A percentile compares a stretch with the other conserved stretches of the same genome.
Conservation (phyloP, 2,329 filamentous ascomycete species). For the Peltaster fructicola region DNA sequence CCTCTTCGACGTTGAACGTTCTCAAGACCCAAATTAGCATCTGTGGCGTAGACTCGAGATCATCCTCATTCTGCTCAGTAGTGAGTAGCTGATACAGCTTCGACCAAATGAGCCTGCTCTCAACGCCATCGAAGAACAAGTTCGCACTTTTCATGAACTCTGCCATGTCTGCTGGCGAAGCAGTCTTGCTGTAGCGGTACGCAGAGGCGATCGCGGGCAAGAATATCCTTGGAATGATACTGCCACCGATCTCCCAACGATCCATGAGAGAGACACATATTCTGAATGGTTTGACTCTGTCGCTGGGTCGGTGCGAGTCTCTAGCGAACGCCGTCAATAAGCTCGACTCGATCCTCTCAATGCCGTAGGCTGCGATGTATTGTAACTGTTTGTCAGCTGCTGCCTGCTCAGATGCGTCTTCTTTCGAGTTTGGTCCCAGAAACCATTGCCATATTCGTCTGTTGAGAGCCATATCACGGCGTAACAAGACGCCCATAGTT, state of each 20-base stretch:
- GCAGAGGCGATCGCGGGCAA: slow-evolving; percentile 70
- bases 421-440: slow-evolving; percentile 53
- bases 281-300: slow-evolving; percentile 69
- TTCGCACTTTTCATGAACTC: slow-evolving; percentile 87
- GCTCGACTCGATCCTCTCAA: slow-evolving; percentile 55
- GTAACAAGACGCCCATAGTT: slow-evolving; percentile 69
- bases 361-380: slow-evolving; percentile 70
- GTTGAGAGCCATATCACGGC: slow-evolving; percentile 94
- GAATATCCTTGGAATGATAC: slow-evolving; percentile 78
- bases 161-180: slow-evolving; percentile 52
- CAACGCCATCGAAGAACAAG: slow-evolving; percentile 93
- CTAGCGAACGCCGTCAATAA: slow-evolving; percentile 59
- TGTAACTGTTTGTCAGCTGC: slow-evolving; percentile 28
- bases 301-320: slow-evolving; percentile 36
- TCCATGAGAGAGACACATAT: slow-evolving; percentile 95
- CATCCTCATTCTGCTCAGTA: not conserved
- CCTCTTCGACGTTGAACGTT: slow-evolving; percentile 85
- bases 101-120: slow-evolving; percentile 74
- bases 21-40: slow-evolving; percentile 66
- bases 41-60: no score
- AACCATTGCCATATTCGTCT: slow-evolving; percentile 92
- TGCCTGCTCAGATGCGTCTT: slow-evolving; percentile 14
- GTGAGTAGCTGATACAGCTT: slow-evolving; percentile 32
- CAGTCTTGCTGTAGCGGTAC: slow-evolving; percentile 49
- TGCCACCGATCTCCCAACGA: slow-evolving; percentile 86